These are phyloP conservation scores for Umbilicaria muhlenbergii DNA, from an alignment of 495 filamentous ascomycete species.

Conservation along the genomic window DNA sequence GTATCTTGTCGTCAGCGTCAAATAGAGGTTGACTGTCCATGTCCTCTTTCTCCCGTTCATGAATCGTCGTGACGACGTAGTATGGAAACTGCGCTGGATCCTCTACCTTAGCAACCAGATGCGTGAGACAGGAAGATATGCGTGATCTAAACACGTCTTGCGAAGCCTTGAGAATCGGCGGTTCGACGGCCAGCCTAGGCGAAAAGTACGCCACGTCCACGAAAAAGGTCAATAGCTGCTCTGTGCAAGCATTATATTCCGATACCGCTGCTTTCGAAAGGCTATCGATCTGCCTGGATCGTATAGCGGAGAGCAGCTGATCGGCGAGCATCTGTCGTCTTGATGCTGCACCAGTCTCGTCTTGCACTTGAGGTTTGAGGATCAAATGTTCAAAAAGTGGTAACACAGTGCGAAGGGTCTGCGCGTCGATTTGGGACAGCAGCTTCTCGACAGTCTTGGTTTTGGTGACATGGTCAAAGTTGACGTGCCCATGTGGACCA, in stretches of 20 bases:
- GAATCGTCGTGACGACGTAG: slow-evolving; percentile 35
- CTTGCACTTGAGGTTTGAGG: slow-evolving; percentile 20
- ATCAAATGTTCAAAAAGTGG: slow-evolving; percentile 27
- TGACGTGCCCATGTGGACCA: slow-evolving; percentile 43
- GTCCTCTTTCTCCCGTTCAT: slow-evolving; percentile 25
- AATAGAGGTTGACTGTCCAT: slow-evolving; percentile 30
- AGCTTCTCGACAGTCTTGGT: slow-evolving; percentile 76
- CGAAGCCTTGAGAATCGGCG: slow-evolving; percentile 39
- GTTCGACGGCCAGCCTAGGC: slow-evolving; percentile 13
- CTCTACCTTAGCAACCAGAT: slow-evolving; percentile 47
- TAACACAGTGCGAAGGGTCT: slow-evolving; percentile 22
- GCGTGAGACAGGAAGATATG: slow-evolving; percentile 50
- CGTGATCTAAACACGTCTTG: slow-evolving; percentile 53
- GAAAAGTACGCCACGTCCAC: slow-evolving; percentile 26
- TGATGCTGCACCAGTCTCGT: slow-evolving; percentile 29
- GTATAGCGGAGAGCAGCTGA: slow-evolving; percentile 28
- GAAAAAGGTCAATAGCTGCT: slow-evolving; percentile 15
- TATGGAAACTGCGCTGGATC: slow-evolving; percentile 34
- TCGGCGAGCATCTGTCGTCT: slow-evolving; percentile 33
- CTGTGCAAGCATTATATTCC: too few relatives aligned
- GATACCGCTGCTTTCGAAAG: too few relatives aligned
- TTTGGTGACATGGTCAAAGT: slow-evolving; percentile 77
- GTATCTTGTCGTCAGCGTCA: slow-evolving; percentile 44
- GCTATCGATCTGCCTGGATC: slow-evolving; percentile 14
- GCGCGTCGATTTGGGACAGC: slow-evolving; percentile 41